Percentiles rank a stretch among this genome's conserved stretches.
These are phyloP conservation scores for Saitozyma sp. DNA, from an alignment of 768 basidiomycete species.

Conservation along the genomic window DNA sequence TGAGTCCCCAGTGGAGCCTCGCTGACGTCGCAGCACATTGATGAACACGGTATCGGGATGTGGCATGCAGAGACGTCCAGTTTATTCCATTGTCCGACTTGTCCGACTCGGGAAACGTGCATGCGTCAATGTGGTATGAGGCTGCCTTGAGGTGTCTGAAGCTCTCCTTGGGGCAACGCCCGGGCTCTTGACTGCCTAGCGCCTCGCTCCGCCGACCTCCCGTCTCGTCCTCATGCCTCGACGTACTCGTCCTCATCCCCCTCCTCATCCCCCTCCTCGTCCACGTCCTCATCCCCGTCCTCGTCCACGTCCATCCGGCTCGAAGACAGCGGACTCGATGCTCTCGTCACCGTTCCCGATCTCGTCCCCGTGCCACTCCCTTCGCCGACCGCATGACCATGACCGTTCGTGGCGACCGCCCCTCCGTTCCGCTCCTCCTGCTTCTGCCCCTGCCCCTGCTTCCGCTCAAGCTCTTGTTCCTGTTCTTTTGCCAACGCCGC, in stretches of 20 bases:
- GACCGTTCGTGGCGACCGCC: background rate
- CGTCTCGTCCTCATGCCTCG: too few relatives aligned
- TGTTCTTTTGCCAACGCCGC: background rate
- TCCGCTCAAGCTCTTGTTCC: background rate
- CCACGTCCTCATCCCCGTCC: background rate
- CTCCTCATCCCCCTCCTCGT: background rate
- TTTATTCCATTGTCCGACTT: too few relatives aligned
- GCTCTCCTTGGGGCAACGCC: too few relatives aligned
- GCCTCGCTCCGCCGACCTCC: too few relatives aligned
- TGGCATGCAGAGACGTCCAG: constrained; percentile 14
- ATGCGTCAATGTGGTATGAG: too few relatives aligned
- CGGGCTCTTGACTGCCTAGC: too few relatives aligned
- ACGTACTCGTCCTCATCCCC: background rate
- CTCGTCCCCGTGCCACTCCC: background rate
- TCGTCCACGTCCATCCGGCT: background rate
- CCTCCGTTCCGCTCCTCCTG: background rate
- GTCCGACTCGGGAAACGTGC: too few relatives aligned
- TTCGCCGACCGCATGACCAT: background rate
- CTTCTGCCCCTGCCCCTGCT: background rate
- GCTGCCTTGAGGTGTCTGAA: too few relatives aligned
- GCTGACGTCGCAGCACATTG: constrained; percentile 4
- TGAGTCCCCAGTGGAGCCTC: background rate
- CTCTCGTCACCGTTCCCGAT: too few relatives aligned
- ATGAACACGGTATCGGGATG: background rate
- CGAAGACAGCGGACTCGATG: too few relatives aligned